Conservation (phyloP, 805 yeast genomes). For the Zygoascus biomembranicola region DNA sequence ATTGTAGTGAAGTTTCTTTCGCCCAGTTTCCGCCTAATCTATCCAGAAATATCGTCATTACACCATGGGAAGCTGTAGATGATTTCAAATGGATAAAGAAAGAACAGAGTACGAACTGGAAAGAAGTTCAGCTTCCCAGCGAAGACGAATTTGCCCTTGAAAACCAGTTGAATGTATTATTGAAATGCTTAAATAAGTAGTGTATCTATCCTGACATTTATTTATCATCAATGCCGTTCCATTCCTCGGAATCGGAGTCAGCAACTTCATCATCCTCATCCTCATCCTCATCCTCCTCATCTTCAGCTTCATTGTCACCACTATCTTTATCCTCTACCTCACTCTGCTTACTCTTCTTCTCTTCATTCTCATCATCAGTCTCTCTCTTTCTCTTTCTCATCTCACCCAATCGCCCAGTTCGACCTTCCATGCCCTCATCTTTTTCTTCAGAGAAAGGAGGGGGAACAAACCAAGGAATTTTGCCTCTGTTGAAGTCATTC, state of each 20-base stretch:
- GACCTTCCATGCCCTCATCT: constrained; percentile 21
- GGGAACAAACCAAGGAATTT: constrained; percentile 94
- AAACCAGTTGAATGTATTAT: neutral
- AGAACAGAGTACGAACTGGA: constrained; percentile 16
- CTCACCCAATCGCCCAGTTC: constrained; percentile 19
- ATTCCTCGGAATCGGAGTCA: constrained; percentile 10
- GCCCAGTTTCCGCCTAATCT: constrained; percentile 12
- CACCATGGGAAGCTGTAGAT: constrained; percentile 13
- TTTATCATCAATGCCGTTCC: constrained; percentile 16
- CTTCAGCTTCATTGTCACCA: constrained; percentile 1
- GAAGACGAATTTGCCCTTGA: neutral
- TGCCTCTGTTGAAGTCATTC: constrained; percentile 94
- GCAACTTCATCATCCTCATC: constrained; percentile 9
- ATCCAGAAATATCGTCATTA: neutral
- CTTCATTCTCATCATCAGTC: constrained; percentile 5
- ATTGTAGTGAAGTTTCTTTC: constrained; percentile 16
- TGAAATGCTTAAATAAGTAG: neutral
- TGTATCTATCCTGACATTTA: neutral
- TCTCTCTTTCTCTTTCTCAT: constrained; percentile 14
- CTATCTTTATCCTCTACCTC: constrained; percentile 5
- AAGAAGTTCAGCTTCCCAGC: neutral
- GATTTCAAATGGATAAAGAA: constrained; percentile 24
- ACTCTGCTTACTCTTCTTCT: neutral
- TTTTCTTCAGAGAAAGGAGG: constrained; percentile 78
- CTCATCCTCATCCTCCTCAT: constrained; percentile 3